Evolutionary conservation across 2,329 filamentous ascomycete species (phyloP).

Genomic region (Pestalotiopsis sp.): DNA sequence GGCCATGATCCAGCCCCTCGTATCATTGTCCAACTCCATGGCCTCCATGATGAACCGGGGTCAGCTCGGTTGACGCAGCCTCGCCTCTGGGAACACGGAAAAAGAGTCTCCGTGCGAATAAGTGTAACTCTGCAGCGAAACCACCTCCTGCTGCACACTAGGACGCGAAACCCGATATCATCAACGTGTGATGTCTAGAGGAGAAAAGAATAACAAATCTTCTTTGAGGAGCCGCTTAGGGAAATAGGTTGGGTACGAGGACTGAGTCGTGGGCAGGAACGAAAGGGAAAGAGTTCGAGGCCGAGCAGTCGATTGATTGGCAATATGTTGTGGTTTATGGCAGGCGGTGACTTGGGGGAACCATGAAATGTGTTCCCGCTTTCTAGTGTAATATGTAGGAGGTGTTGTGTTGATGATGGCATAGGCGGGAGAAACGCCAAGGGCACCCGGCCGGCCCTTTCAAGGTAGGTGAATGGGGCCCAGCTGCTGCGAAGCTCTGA

Average conservation of each 20-base stretch:
- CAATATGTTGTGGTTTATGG: slow-evolving; percentile 4
- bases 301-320: neutral
- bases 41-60: slow-evolving; percentile 40
- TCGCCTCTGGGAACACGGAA: neutral
- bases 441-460: neutral
- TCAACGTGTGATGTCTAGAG: neutral
- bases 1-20: slow-evolving; percentile 91
- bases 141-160: slow-evolving; percentile 4
- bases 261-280: neutral
- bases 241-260: neutral
- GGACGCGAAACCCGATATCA: neutral
- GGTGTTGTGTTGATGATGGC: slow-evolving; percentile 5
- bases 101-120: neutral
- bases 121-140: neutral
- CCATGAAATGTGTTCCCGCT: neutral
- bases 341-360: slow-evolving; percentile 3
- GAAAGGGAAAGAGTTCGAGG: neutral
- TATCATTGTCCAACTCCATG: slow-evolving; percentile 70
- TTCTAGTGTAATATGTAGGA: neutral
- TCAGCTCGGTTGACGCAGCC: neutral
- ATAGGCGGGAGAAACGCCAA: slow-evolving; percentile 6
- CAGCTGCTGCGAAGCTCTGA: neutral
- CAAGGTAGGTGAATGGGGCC: neutral
- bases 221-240: neutral
- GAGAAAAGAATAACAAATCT: neutral